Base-by-base conservation (phyloP, 2,329 filamentous ascomycete species). In the Pseudogymnoascus sp. region DNA sequence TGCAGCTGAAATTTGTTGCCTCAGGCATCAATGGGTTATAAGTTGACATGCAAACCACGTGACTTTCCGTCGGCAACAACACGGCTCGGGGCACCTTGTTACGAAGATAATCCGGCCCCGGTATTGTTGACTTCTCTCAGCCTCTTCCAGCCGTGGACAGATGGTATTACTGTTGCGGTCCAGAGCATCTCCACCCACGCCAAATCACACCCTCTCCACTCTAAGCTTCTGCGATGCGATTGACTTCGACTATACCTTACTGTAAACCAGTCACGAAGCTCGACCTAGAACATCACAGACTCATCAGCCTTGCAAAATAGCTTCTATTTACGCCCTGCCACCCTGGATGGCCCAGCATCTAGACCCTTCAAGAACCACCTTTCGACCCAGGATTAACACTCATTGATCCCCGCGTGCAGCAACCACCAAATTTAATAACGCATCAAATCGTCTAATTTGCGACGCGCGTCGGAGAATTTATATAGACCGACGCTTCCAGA, bases 321-420 rank as follows among this genome's bases (percentile, higher is more conserved):
- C 45, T n/a, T n/a, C 26, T 55, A 55, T 26, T 31, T 55, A 5
- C 45, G 26, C 45, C 45, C 26, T 55, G 8, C 45, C 10, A 55
- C 45, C 26, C 45, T 55, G 45, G 45, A 55, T 55, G 45, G 45
- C n/a, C 45, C 45, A 52, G n/a, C 45, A 55, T 55, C 45, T 55
- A 55, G 45, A 55, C 45, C 45, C 45, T 33, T 55, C 26, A 55
- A 33, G 19, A 55, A 31, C 45, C 45, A 55, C 26, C 45, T 26
- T 55, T 33, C n/a, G 6, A 10, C 26, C 26, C 45, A 55, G 26
- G 26, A 55, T 55, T 31, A 52, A 16, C 45, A 26, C 26, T 49
- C 43, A 52, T 52, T 52, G n/a, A 52, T 16, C 45, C 23, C 45
- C 23, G 14, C 16, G 45, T 52, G n/a, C 26, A 31, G 26, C 45